These are phyloP conservation scores for Mesembryanthemum crystallinum DNA, from an alignment of 148 eudicot genomes.

Conservation along the genomic window DNA sequence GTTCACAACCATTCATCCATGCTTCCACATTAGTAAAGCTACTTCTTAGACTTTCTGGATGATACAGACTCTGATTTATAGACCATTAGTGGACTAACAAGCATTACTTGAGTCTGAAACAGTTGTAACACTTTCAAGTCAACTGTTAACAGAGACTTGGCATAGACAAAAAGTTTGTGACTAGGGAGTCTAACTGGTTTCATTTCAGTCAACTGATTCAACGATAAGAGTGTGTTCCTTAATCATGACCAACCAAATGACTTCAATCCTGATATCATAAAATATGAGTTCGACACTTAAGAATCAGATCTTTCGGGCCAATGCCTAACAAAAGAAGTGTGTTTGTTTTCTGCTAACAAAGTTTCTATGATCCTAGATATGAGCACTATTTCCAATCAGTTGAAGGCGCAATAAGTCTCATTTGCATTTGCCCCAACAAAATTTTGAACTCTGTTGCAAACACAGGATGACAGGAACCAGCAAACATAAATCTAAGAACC, in stretches of 20 bases:
- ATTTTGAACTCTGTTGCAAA: background rate
- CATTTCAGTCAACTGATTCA: background rate
- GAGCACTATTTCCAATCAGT: background rate
- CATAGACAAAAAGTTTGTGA: background rate
- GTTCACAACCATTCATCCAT: background rate
- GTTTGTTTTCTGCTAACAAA: background rate
- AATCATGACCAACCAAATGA: background rate
- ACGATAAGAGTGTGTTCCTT: background rate
- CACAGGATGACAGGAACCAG: background rate
- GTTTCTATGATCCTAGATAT: background rate
- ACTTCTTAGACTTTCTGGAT: background rate
- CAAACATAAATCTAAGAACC: background rate
- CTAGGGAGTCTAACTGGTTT: background rate
- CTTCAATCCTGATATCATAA: background rate
- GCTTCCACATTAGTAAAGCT: background rate
- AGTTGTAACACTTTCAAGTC: background rate
- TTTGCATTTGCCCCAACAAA: background rate
- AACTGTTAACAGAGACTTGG: background rate
- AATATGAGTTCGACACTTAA: background rate
- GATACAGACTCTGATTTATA: background rate
- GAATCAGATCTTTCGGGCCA: background rate
- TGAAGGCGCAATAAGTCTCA: background rate
- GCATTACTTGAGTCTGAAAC: background rate
- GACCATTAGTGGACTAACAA: background rate
- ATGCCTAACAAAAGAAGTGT: background rate